Evolutionary conservation across 2,329 filamentous ascomycete genomes (phyloP), one percentile per base, ranked within the genome.

Genomic region (Arthrinium puccinioides): DNA sequence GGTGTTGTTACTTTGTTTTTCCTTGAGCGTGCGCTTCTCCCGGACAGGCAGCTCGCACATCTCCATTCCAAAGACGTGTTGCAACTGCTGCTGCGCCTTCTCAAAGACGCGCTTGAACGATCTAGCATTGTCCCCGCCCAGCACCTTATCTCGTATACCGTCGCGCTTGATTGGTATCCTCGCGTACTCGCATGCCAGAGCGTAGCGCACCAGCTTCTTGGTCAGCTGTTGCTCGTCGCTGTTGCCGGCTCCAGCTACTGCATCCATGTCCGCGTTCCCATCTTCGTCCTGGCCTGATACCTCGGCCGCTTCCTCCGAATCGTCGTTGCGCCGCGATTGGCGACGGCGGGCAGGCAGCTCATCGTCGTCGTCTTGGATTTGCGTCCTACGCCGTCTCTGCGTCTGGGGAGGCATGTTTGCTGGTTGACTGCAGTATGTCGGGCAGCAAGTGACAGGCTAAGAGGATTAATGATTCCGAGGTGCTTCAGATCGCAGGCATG

Each of bases 51-150:
- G 69, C 61, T 96, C 89, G 4, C 78, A 71, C 70, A 98, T 75
- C 57, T 89, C 75, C 88, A 97, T 95, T n/a, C 92, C 92, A 61
- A 95, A 97, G 1, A 81, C 72, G 2, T 65, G 64, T 32, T 72
- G 68, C 25, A 98, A 66, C 47, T 84, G 75, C 23, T 67, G 61
- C 57, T 98, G 90, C 28, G 90, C 87, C 27, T 74, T 67, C 1
- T 76, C 74, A 52, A 95, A 96, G 4, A 96, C 78, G 10, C 64
- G 59, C 55, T 79, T 88, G 58, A 96, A 97, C 24, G 79, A 67
- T 21, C 82, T 71, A 6, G 77, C 66, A 8, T 81, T 74, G 31
- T 79, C 72, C n/a, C n/a, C n/a, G 14, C 84, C 85, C 9, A 95
- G 76, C 1, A 94, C 86, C 63, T 77, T 76, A 35, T 82, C 78